Percentiles rank a stretch among this genome's conserved stretches.
These are phyloP conservation scores for Aspergillus quadrilineatus DNA, from an alignment of 2,329 filamentous ascomycete genomes.

Conservation along the genomic window DNA sequence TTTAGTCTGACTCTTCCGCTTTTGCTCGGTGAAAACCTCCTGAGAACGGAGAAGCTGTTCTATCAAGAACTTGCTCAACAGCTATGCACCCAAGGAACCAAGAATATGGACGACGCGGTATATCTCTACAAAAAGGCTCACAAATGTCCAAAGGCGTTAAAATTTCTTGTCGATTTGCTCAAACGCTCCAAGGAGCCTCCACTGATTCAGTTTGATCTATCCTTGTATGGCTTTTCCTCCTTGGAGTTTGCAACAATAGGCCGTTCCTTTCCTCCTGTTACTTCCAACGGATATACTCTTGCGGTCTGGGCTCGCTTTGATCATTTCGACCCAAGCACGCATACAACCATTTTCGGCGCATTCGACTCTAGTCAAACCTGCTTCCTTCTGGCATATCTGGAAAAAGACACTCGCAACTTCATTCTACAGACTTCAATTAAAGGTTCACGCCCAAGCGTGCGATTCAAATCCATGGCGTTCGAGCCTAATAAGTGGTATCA, in stretches of 20 bases:
- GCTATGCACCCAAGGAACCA: conserved; percentile 74
- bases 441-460: conserved; percentile 80
- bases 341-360: conserved; percentile 94
- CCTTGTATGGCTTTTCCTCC: conserved; percentile 81
- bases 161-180: conserved; percentile 73
- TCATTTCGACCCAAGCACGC: conserved; percentile 75
- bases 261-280: conserved; percentile 76
- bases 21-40: conserved; percentile 59
- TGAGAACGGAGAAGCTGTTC: conserved; percentile 56
- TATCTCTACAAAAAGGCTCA: conserved; percentile 65
- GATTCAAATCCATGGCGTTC: conserved; percentile 84
- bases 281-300: conserved; percentile 82
- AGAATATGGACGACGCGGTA: conserved; percentile 77
- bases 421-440: conserved; percentile 95
- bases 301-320: conserved; percentile 87
- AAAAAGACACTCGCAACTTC: conserved; percentile 88
- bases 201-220: conserved; percentile 92
- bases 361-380: conserved; percentile 91
- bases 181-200: conserved; percentile 73
- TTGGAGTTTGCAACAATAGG: conserved; percentile 87
- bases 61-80: conserved; percentile 66
- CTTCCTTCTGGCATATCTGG: conserved; percentile 89
- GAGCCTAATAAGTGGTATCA: conserved; percentile 85
- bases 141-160: conserved; percentile 54
- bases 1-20: conserved; percentile 65